phyloP scores from a whole-genome alignment of 768 basidiomycete genomes.

The Agrocybe pediades region DNA sequence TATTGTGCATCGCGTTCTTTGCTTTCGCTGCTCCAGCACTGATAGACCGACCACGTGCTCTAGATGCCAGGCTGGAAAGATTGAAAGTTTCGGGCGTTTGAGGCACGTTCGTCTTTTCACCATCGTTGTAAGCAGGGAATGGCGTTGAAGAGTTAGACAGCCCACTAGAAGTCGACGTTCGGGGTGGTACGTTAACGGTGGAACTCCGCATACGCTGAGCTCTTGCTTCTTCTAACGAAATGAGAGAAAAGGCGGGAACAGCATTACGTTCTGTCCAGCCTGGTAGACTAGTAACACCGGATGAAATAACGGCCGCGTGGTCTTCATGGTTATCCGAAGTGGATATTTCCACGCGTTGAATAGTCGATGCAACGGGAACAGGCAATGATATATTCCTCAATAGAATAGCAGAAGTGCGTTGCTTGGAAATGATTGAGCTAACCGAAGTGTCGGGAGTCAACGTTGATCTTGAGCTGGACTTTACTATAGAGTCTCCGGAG shows the following conservation, averaged over 20 bases:
- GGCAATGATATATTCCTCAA: constrained; percentile 62
- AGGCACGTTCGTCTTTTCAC: constrained; percentile 22
- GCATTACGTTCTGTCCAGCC: constrained; percentile 52
- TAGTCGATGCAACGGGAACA: constrained; percentile 39
- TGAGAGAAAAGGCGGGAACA: constrained; percentile 62
- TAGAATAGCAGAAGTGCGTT: constrained; percentile 37
- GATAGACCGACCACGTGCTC: constrained; percentile 56
- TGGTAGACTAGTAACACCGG: constrained; percentile 35
- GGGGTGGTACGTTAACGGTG: constrained; percentile 32
- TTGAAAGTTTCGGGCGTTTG: constrained; percentile 10
- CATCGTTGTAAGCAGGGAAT: constrained; percentile 35
- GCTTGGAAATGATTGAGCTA: constrained; percentile 27
- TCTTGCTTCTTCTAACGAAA: constrained; percentile 79
- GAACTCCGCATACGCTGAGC: constrained; percentile 63
- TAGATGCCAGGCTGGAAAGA: constrained; percentile 12
- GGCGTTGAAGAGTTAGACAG: constrained; percentile 26
- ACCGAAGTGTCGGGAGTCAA: constrained; percentile 37
- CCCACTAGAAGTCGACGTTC: constrained; percentile 24
- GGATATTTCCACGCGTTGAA: constrained; percentile 22
- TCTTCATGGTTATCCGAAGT: constrained; percentile 29
- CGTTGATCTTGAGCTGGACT: constrained; percentile 34
- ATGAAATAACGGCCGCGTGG: constrained; percentile 10
- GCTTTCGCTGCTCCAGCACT: constrained; percentile 57
- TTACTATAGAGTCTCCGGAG: constrained; percentile 27
- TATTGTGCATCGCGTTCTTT: constrained; percentile 46